Evolutionary conservation across 805 yeast genomes (phyloP).

Genomic region (Ascoidea asiatica): DNA sequence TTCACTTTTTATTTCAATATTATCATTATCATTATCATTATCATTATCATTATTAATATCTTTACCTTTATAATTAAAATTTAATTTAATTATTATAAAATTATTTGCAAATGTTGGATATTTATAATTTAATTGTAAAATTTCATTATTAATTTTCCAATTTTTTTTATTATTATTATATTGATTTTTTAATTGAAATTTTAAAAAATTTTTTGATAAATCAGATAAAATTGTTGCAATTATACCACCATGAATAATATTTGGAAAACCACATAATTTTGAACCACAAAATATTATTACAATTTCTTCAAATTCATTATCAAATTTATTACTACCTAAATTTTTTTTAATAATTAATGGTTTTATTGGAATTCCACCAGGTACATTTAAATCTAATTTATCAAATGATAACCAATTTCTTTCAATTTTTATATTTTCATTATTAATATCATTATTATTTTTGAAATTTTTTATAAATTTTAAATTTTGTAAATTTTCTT

Average conservation of each 20-base stretch:
- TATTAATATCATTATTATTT: neutral
- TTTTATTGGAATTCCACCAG: slow-evolving; percentile 70
- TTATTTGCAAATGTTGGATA: slow-evolving; percentile 71
- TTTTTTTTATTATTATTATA: slow-evolving; percentile 18
- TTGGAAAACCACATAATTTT: slow-evolving; percentile 74
- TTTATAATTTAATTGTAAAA: slow-evolving; percentile 38
- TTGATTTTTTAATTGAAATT: slow-evolving; percentile 17
- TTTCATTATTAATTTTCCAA: slow-evolving; percentile 29
- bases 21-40: slow-evolving; percentile 20
- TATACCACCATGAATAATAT: slow-evolving; percentile 81
- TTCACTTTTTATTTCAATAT: slow-evolving; percentile 31
- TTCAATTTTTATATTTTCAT: neutral
- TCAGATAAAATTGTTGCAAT: slow-evolving; percentile 73
- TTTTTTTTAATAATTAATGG: slow-evolving; percentile 41
- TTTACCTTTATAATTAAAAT: slow-evolving; percentile 13
- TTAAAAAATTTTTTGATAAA: slow-evolving; percentile 42
- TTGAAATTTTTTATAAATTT: slow-evolving; percentile 26
- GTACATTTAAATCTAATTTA: slow-evolving; percentile 33
- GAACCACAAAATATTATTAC: slow-evolving; percentile 69
- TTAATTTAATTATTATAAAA: slow-evolving; percentile 53
- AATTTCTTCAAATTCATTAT: slow-evolving; percentile 41
- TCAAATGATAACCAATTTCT: slow-evolving; percentile 1
- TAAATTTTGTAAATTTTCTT: slow-evolving; percentile 31
- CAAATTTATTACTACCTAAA: slow-evolving; percentile 17
- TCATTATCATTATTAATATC: slow-evolving; percentile 6